Evolutionary conservation across 139 green algal species (phyloP), one percentile per base, ranked within the genome.

Genomic region (Chlorella sp.): DNA sequence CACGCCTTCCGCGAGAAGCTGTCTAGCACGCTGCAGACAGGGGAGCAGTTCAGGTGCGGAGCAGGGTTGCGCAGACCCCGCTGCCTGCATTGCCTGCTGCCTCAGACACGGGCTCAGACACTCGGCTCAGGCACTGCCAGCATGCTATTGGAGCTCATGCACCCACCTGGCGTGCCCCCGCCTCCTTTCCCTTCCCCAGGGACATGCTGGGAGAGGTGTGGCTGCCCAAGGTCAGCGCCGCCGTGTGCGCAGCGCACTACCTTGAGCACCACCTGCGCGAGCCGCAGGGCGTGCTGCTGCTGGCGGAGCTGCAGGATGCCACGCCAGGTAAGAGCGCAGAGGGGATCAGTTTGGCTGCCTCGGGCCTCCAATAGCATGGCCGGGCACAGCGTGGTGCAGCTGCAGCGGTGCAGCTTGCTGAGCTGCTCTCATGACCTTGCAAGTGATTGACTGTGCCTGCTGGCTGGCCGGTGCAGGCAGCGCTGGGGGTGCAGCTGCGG

Each of bases 211-310:
- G 73, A 15, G 70, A 76, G 29, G 50, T 45, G 25, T 87, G 86
- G 77, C 63, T 77, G 19, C 79, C 84, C 9, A 60, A 59, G 19
- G 63, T 90, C n/a, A 74, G 66, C 2, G 79, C 73, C 7, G 77
- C 76, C 36, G 61, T 85, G 35, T 83, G 76, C 64, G 76, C 77
- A 0, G 73, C 81, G 2, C 86, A 88, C 67, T 80, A 77, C 64
- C 41, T 91, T 12, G 82, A 86, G 81, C 73, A 91, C 60, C 62
- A 71, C 53, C 64, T 91, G 43, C 70, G 77, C 21, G 80, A 85
- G 55, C 77, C 79, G 0, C 58, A 76, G 67, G 64, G 79, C 41
- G 45, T 77, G 40, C 62, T 82, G 65, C 76, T 86, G 46, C 73
- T 79, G 1, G 53, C 45, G 27, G 64, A 64, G 71, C 50, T 72